Conservation (phyloP, 1,284 basidiomycete genomes). For the Moniliella sp. region DNA sequence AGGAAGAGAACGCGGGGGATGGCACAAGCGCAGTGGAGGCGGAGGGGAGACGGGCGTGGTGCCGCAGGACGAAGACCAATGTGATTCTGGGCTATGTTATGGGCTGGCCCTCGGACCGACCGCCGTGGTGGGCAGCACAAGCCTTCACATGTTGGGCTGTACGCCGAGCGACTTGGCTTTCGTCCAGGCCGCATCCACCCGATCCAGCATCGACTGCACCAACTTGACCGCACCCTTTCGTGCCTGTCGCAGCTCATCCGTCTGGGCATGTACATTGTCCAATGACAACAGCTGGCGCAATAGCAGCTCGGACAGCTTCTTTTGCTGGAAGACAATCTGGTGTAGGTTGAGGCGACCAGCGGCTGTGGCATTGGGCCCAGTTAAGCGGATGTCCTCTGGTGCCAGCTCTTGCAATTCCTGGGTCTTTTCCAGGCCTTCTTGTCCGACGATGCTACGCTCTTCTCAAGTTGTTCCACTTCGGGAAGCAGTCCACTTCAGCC, state of each 20-base stretch:
- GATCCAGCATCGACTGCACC: slow-evolving; percentile 23
- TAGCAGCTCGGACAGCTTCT: slow-evolving; percentile 20
- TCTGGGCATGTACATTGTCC: slow-evolving; percentile 18
- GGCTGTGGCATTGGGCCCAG: slow-evolving; percentile 1
- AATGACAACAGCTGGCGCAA: slow-evolving; percentile 20
- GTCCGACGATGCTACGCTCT: slow-evolving; percentile 7
- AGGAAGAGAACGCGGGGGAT: too few relatives aligned
- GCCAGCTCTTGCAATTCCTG: too few relatives aligned
- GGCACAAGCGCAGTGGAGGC: too few relatives aligned
- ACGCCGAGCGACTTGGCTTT: slow-evolving; percentile 4
- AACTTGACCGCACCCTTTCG: slow-evolving; percentile 25
- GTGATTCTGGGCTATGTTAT: too few relatives aligned
- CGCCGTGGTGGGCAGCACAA: too few relatives aligned
- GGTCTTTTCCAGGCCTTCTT: too few relatives aligned
- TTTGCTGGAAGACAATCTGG: slow-evolving; percentile 11
- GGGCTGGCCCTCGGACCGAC: too few relatives aligned
- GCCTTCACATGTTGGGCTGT: too few relatives aligned
- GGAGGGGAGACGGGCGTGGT: too few relatives aligned
- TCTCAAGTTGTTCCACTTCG: slow-evolving; percentile 13
- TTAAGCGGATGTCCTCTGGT: too few relatives aligned
- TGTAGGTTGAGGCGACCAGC: neutral
- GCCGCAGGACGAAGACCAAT: neutral
- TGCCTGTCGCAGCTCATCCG: slow-evolving; percentile 14
- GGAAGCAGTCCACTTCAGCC: slow-evolving; percentile 14
- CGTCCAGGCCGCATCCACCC: slow-evolving; percentile 21